Evolutionary conservation across 257 asterid genomes (phyloP).

Genomic region (Apocynum venetum): DNA sequence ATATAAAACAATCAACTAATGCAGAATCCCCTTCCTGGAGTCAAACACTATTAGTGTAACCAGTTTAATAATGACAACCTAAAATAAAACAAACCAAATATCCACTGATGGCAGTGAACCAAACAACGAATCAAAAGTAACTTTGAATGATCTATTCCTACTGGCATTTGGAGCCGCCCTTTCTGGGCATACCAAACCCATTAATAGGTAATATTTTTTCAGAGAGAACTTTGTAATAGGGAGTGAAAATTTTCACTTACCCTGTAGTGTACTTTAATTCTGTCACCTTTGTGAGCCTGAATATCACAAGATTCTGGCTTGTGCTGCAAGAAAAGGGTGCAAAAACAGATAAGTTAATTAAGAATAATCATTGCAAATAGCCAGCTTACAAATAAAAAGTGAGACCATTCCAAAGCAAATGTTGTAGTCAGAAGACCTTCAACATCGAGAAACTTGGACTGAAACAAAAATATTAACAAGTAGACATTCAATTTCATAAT

Average conservation of each 20-base stretch:
- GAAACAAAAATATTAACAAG: background rate
- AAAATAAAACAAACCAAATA: background rate
- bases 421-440: background rate
- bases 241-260: slow-evolving; percentile 34
- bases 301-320: slow-evolving; percentile 76
- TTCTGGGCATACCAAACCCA: background rate
- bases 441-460: background rate
- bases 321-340: slow-evolving; percentile 49
- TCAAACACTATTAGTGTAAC: background rate
- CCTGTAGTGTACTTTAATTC: slow-evolving; percentile 84
- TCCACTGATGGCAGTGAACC: background rate
- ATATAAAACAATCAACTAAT: background rate
- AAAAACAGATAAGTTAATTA: slow-evolving; percentile 12
- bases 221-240: background rate
- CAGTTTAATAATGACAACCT: background rate
- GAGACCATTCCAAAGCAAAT: background rate
- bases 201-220: background rate
- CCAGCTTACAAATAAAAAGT: background rate
- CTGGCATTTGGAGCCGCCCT: background rate
- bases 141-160: background rate
- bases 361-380: background rate
- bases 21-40: background rate
- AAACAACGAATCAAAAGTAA: background rate
- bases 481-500: background rate
- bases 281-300: slow-evolving; percentile 94